These are phyloP conservation scores for Halophytophthora polymorphica DNA, from an alignment of 352 stramenopile species.

Conservation along the genomic window DNA sequence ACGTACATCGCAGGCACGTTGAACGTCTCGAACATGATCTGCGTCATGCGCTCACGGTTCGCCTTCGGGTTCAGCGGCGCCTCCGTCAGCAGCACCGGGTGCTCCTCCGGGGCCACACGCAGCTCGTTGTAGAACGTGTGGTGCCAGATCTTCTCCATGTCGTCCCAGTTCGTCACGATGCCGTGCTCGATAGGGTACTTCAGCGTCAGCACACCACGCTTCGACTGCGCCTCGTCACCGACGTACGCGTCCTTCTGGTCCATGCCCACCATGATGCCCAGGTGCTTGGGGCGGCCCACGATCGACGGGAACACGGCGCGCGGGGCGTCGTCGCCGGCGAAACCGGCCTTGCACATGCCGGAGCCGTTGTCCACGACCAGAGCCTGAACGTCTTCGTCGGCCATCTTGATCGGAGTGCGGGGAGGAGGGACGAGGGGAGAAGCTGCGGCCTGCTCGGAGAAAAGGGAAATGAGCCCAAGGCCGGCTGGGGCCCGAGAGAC, in stretches of 20 bases:
- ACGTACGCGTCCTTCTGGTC: slow-evolving; percentile 95
- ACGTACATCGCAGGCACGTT: slow-evolving; percentile 93
- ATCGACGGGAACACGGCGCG: slow-evolving; percentile 97
- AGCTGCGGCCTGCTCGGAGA: slow-evolving; percentile 23
- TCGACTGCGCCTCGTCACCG: slow-evolving; percentile 92
- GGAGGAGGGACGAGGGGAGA: slow-evolving; percentile 2
- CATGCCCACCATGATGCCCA: slow-evolving; percentile 97
- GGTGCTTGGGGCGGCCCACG: slow-evolving; percentile 94
- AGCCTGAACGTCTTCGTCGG: slow-evolving; percentile 63
- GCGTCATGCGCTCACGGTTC: slow-evolving; percentile 91
- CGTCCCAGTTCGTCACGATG: slow-evolving; percentile 99
- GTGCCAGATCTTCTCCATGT: slow-evolving; percentile 99
- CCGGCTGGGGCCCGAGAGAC: too few species aligned
- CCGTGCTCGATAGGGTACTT: slow-evolving; percentile 99
- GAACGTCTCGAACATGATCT: slow-evolving; percentile 98
- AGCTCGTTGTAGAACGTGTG: slow-evolving; percentile 99
- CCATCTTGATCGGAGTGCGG: slow-evolving; percentile 31
- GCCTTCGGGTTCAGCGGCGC: slow-evolving; percentile 92
- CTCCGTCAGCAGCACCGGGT: slow-evolving; percentile 95
- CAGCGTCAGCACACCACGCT: slow-evolving; percentile 91
- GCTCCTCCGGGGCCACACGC: slow-evolving; percentile 93
- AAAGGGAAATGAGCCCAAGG: slow-evolving; percentile 35
- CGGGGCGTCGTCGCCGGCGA: slow-evolving; percentile 96
- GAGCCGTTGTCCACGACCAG: slow-evolving; percentile 97
- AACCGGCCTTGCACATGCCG: slow-evolving; percentile 99